A percentile compares a stretch with the other conserved stretches of the same genome.
Evolutionary conservation across 345 rosid species (phyloP).

Genomic region (Populus pruinosa): DNA sequence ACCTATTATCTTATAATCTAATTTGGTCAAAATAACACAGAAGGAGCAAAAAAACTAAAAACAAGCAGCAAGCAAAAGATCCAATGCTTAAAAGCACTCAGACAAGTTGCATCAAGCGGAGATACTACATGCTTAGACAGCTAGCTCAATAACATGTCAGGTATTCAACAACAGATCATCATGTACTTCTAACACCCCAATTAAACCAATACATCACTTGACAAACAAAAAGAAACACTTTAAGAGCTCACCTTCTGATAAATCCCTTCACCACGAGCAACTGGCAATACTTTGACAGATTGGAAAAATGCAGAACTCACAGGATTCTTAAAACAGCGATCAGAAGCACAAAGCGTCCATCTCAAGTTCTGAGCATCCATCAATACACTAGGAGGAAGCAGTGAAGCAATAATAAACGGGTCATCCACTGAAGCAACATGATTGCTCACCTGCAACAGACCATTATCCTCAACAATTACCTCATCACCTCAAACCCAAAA

Average conservation of each 20-base stretch:
- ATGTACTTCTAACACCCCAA: not conserved
- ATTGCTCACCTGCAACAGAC: slow-evolving; percentile 70
- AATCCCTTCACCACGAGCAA: slow-evolving; percentile 90
- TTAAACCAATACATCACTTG: not conserved
- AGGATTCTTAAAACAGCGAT: slow-evolving; percentile 86
- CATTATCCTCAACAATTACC: not conserved
- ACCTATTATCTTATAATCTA: not conserved
- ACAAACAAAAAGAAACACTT: not conserved
- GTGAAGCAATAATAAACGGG: slow-evolving; percentile 84
- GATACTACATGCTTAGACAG: too few species aligned
- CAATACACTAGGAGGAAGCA: slow-evolving; percentile 79
- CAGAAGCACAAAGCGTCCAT: slow-evolving; percentile 97
- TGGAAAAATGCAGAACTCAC: slow-evolving; percentile 80
- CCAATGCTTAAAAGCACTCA: not conserved
- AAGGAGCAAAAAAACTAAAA: too few species aligned
- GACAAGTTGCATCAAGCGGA: too few species aligned
- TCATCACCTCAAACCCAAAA: not conserved
- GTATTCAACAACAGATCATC: not conserved
- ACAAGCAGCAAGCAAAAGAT: too few species aligned
- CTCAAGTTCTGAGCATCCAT: slow-evolving; percentile 79
- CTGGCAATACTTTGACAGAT: slow-evolving; percentile 87
- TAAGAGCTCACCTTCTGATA: slow-evolving; percentile 72
- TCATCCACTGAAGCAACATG: slow-evolving; percentile 97
- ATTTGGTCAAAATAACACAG: too few species aligned
- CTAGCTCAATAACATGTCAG: too few species aligned